Evolutionary conservation across 371 early-diverging fungal genomes (phyloP).

Genomic region (Syncephalastrum racemosum): DNA sequence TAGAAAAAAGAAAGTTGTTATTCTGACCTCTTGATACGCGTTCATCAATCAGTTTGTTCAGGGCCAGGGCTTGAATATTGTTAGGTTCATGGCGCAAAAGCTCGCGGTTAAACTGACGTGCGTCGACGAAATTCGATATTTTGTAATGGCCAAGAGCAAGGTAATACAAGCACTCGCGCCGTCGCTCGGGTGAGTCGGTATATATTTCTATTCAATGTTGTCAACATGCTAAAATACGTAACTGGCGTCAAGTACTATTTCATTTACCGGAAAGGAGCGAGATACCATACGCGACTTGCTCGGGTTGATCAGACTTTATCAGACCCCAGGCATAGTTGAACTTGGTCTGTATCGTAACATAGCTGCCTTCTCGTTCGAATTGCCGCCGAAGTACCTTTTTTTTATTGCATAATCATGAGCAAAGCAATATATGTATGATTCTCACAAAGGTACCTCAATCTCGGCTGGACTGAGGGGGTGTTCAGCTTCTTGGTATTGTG

Average conservation of each 20-base stretch:
- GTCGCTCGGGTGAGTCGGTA: slow-evolving; percentile 76
- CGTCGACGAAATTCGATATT: slow-evolving; percentile 81
- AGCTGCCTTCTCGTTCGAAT: slow-evolving; percentile 67
- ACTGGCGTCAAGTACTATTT: not conserved
- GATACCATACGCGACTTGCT: slow-evolving; percentile 77
- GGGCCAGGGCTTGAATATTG: slow-evolving; percentile 77
- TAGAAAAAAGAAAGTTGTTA: no score
- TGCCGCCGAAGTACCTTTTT: slow-evolving; percentile 69
- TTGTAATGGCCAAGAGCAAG: slow-evolving; percentile 90
- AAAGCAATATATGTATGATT: not conserved
- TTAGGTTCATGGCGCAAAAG: slow-evolving; percentile 81
- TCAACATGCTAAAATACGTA: not conserved
- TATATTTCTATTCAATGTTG: slow-evolving; percentile 70
- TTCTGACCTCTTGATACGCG: slow-evolving; percentile 82
- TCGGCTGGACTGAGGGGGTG: slow-evolving; percentile 38
- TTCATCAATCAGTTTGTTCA: slow-evolving; percentile 80
- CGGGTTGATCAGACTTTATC: slow-evolving; percentile 63
- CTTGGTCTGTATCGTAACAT: slow-evolving; percentile 82
- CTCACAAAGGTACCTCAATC: slow-evolving; percentile 25
- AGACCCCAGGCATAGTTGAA: slow-evolving; percentile 97
- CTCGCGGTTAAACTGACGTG: slow-evolving; percentile 74
- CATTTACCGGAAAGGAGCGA: slow-evolving; percentile 70
- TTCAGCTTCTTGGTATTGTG: slow-evolving; percentile 43
- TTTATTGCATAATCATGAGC: not conserved
- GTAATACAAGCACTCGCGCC: slow-evolving; percentile 94